Evolutionary conservation across 2,329 filamentous ascomycete genomes (phyloP).

Genomic region (Fusarium stilboides): DNA sequence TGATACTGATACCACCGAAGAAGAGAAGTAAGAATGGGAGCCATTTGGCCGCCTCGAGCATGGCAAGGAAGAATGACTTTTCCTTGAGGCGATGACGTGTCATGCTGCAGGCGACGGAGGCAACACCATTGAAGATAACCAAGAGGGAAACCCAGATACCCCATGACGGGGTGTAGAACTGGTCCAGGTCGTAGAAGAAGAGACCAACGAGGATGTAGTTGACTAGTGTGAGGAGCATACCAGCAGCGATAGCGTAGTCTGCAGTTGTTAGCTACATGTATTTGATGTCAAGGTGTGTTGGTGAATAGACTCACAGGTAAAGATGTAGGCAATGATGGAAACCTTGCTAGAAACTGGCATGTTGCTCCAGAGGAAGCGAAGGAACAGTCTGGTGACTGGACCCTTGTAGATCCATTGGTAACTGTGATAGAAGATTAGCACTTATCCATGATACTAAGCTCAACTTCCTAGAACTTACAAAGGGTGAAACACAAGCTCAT

Average conservation of each 20-base stretch:
- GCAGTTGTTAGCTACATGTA: not conserved
- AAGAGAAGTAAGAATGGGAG: conserved; percentile 50
- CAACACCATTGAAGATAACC: conserved; percentile 48
- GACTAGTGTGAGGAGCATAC: conserved; percentile 74
- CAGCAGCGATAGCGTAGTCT: conserved; percentile 77
- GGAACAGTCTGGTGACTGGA: conserved; percentile 72
- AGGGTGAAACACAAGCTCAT: conserved; percentile 79
- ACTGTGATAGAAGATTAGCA: conserved; percentile 18
- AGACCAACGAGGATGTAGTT: conserved; percentile 84
- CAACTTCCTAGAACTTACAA: conserved; percentile 56
- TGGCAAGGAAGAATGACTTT: conserved; percentile 47
- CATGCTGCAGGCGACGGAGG: conserved; percentile 47
- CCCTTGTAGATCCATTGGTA: conserved; percentile 72
- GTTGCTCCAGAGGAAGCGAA: conserved; percentile 48
- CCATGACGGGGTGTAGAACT: conserved; percentile 78
- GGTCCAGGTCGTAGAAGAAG: conserved; percentile 76
- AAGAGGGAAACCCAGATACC: conserved; percentile 69
- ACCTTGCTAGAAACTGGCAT: conserved; percentile 77
- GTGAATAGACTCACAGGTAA: conserved; percentile 62
- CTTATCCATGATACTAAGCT: not conserved
- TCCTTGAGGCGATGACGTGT: conserved; percentile 49
- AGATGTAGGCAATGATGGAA: conserved; percentile 79
- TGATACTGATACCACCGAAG: conserved; percentile 52
- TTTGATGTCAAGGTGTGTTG: rapidly evolving
- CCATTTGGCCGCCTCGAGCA: conserved; percentile 49